These are phyloP conservation scores for Tetragonia tetragonoides DNA, from an alignment of 148 eudicot species.

Conservation along the genomic window DNA sequence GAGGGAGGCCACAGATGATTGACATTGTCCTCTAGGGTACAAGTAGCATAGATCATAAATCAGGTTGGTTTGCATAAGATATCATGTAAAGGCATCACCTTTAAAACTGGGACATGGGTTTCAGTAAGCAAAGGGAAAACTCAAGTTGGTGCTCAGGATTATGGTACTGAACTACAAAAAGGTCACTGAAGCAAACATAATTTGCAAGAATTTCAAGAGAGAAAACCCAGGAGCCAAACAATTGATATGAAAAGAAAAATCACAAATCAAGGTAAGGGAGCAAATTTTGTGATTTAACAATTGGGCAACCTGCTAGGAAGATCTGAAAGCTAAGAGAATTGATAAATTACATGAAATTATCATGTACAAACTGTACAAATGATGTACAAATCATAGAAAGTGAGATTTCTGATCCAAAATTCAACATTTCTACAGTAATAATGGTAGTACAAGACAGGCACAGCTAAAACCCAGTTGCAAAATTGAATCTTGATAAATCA, in stretches of 20 bases:
- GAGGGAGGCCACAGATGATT: conserved; percentile 69
- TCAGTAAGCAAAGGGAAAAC: neutral
- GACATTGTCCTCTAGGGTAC: conserved; percentile 54
- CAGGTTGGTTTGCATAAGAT: neutral
- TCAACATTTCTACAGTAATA: no score
- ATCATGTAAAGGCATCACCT: conserved; percentile 10
- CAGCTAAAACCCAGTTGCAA: conserved; percentile 3
- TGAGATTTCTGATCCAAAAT: neutral
- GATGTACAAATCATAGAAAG: neutral
- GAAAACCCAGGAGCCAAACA: neutral
- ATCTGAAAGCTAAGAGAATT: no score
- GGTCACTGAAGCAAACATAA: neutral
- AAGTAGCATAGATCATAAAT: conserved; percentile 20
- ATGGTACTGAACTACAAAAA: neutral
- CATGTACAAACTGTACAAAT: conserved; percentile 1
- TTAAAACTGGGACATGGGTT: neutral
- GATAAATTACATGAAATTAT: neutral
- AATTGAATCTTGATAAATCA: neutral
- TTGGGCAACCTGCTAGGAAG: neutral
- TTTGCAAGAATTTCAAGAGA: neutral
- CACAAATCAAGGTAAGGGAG: neutral
- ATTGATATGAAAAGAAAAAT: neutral
- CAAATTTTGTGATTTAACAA: neutral
- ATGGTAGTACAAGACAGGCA: neutral
- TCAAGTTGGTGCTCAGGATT: neutral